Evolutionary conservation across 331 rosid genomes (phyloP).

Genomic region (Erythrophleum ivorense): DNA sequence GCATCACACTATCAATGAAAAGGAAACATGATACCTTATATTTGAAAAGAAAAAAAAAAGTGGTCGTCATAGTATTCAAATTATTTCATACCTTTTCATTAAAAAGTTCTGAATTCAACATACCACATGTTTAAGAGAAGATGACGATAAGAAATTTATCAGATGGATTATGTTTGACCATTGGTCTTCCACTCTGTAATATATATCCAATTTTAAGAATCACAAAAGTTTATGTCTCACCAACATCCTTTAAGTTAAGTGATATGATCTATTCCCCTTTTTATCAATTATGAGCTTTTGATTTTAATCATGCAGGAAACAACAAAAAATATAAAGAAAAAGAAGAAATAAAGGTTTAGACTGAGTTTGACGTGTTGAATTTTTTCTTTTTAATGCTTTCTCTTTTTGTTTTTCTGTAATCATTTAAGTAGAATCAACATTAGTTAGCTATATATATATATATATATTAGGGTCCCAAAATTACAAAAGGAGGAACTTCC

Average conservation of each 20-base stretch:
- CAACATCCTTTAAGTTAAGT: conserved; percentile 16
- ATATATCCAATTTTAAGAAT: background rate
- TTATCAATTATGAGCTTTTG: conserved; percentile 14
- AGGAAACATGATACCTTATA: background rate
- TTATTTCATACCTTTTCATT: conserved; percentile 17
- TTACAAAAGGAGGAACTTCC: background rate
- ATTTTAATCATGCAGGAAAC: conserved; percentile 22
- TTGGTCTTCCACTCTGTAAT: conserved; percentile 35
- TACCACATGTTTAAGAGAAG: background rate
- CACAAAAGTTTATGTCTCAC: conserved; percentile 28
- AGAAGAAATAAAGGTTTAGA: conserved; percentile 5
- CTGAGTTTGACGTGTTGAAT: conserved; percentile 24
- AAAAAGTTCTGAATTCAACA: conserved; percentile 20
- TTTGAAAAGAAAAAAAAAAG: background rate
- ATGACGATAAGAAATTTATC: conserved; percentile 14
- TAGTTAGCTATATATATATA: too few relatives aligned
- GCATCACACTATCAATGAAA: conserved; percentile 12
- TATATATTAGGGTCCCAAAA: too few relatives aligned
- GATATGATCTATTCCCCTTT: conserved; percentile 2
- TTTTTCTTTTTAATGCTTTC: background rate
- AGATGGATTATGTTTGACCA: conserved; percentile 33
- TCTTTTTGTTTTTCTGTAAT: background rate
- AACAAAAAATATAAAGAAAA: conserved; percentile 31
- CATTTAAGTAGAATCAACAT: background rate
- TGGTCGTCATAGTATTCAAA: background rate